Percentiles rank a stretch among this genome's conserved stretches.
Evolutionary conservation across 2,329 filamentous ascomycete genomes (phyloP).

Genomic region (Colletotrichum sidae): DNA sequence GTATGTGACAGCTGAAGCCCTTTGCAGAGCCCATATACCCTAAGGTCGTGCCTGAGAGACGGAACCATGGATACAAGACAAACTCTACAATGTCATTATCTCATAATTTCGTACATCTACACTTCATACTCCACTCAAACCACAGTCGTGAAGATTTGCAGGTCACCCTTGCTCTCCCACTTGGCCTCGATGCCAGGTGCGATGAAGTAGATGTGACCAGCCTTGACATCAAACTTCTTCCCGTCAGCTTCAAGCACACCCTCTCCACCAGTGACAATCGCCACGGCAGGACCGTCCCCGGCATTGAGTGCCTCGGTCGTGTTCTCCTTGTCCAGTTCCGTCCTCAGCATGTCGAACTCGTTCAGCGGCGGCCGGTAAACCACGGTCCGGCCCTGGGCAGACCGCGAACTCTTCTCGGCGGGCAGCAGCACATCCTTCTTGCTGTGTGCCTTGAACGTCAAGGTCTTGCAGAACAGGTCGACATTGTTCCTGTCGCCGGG

Average conservation of each 20-base stretch:
- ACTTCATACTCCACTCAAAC: not conserved
- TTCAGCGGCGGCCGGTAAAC: constrained; percentile 75
- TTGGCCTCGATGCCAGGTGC: constrained; percentile 60
- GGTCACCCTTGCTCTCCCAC: constrained; percentile 45
- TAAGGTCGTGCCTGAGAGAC: too few species aligned
- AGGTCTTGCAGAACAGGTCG: constrained; percentile 70
- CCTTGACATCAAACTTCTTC: constrained; percentile 63
- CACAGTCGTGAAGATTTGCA: constrained; percentile 54
- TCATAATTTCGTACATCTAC: constrained; percentile 13
- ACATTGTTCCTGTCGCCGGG: constrained; percentile 71
- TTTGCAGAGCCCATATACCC: too few species aligned
- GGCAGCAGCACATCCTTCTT: constrained; percentile 67
- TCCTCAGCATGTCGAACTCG: constrained; percentile 78
- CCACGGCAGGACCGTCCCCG: constrained; percentile 70
- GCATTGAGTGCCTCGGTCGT: constrained; percentile 68
- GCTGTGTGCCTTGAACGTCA: constrained; percentile 74
- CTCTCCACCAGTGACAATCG: constrained; percentile 70
- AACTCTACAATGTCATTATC: not conserved
- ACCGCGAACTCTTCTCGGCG: constrained; percentile 47
- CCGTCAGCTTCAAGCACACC: constrained; percentile 67
- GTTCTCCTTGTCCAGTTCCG: constrained; percentile 65
- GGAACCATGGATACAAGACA: too few species aligned
- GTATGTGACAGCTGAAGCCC: too few species aligned
- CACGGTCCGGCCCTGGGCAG: constrained; percentile 69
- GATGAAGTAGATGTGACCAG: constrained; percentile 76